Base-by-base conservation (phyloP, 2,329 filamentous ascomycete genomes). In the Alternaria longipes region DNA sequence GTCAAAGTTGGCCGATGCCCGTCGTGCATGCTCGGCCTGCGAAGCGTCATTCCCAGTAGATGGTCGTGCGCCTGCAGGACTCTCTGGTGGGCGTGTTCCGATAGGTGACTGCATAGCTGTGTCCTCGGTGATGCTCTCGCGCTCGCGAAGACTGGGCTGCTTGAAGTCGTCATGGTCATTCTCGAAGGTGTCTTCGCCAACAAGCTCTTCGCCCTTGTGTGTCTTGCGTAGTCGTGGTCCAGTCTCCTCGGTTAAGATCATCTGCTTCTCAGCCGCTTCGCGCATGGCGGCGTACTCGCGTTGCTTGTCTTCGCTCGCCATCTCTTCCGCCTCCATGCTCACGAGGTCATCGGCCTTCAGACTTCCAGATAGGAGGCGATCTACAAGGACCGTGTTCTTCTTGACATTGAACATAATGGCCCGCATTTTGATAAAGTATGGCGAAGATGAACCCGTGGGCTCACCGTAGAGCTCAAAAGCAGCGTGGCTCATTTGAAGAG, bases 161-260 rank as follows among this genome's bases (percentile, higher is more conserved):
- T 63, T 70, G 59, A 74, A 75, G 8, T 77, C 75, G 8, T 60
- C 57, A 30, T 50, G 30, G 3, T 74, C 66, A 46, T 63, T 68
- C n/a, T 66, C 65, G 14, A 60, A 65, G 47, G 71, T 67, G 24
- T 96, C 92, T 46, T 91, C 89, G 63, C 94, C 93, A 16, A 98
- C 86, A 16, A 97, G 79, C 75, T 98, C 95, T 60, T 97, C 94
- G 12, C 95, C 95, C 79, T 98, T 98, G 82, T 98, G 94, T 2
- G 94, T 97, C 68, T 92, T 89, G 71, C 93, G 87, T 58, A 97
- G 90, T 3, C 93, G 89, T 4, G 94, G 91, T 1, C 87, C 93
- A 11, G 73, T 87, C 14, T 82, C 80, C 38, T 92, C 87, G 61
- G 94, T 89, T 34, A 97, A 86, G 47, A 95, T 94, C 46, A 94